Base-by-base conservation (phyloP, 148 eudicot genomes). In the Rhododendron simsii region DNA sequence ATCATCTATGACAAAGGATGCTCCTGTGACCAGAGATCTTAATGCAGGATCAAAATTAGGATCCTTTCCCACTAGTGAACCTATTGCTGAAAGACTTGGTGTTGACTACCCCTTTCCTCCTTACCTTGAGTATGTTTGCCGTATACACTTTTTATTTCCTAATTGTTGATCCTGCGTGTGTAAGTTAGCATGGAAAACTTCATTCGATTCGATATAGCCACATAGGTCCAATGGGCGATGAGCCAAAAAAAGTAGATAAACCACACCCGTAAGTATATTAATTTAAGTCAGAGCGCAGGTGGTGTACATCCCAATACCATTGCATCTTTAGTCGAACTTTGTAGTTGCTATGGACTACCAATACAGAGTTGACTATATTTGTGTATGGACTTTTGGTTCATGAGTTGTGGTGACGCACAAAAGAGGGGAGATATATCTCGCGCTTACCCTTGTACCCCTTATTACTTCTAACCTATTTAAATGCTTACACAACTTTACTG, bases 21-120 rank as follows among this genome's bases (percentile, higher is more conserved):
- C 85, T 83, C 9, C 88, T 67, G 77, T 37, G 33, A 51, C 80
- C 71, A 92, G 74, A 82, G 89, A 89, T 82, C 73, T 45, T 45
- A 84, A 73, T 51, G 90, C 89, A 78, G 89, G 86, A 63, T 83
- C 90, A 65, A 91, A 84, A 71, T 75, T 85, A 67, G 91, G 90
- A 57, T 82, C 53, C 84, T 51, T 82, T 61, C 85, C 86, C 82
- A 87, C 87, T 73, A 87, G 85, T 48, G 95, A 94, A 85, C 93
- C 95, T 15, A 94, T 96, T 89, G 96, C 99, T 77, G 91, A 92
- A 88, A 95, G 90, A 86, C 98, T 96, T 86, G 99, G 99, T 35
- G 91, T 96, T 55, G 93, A 94, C 78, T 94, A 95, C 85, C 95
- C 98, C 37, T 96, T 95, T 88, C 98, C 98, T 81, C 98, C 96